A percentile compares a stretch with the other conserved stretches of the same genome.
These are phyloP conservation scores for Ophioceras dolichostomum DNA, from an alignment of 2,329 filamentous ascomycete genomes.

Conservation along the genomic window DNA sequence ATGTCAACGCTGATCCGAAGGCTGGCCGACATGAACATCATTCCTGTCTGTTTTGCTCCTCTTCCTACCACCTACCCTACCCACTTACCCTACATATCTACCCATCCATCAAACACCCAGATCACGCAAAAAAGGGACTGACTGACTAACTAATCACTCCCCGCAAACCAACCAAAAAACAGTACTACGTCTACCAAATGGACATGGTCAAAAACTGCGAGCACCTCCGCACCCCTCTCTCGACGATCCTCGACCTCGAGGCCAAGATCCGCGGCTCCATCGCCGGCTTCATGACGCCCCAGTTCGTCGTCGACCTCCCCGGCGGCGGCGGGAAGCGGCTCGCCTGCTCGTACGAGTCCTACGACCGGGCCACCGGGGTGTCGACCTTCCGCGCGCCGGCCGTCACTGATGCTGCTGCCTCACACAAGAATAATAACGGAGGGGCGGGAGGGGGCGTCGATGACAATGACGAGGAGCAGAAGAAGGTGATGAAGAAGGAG, in stretches of 20 bases:
- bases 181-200: constrained; percentile 56
- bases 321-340: constrained; percentile 52
- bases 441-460: too few relatives aligned
- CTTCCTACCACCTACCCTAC: too few relatives aligned
- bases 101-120: too few relatives aligned
- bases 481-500: neutral
- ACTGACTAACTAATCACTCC: too few relatives aligned
- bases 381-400: constrained; percentile 45
- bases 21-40: too few relatives aligned
- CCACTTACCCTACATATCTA: too few relatives aligned
- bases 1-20: too few relatives aligned
- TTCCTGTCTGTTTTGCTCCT: too few relatives aligned
- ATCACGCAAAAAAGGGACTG: too few relatives aligned
- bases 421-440: too few relatives aligned
- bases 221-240: constrained; percentile 49
- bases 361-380: constrained; percentile 38
- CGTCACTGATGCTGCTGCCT: constrained; percentile 27
- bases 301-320: constrained; percentile 51
- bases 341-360: constrained; percentile 37
- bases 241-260: constrained; percentile 45
- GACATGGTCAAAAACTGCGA: constrained; percentile 50
- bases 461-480: neutral
- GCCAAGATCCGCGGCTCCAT: constrained; percentile 44
- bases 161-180: too few relatives aligned
- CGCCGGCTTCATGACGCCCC: constrained; percentile 49